These are phyloP conservation scores for Antrodiella citrinella DNA, from an alignment of 768 basidiomycete species.

Conservation along the genomic window DNA sequence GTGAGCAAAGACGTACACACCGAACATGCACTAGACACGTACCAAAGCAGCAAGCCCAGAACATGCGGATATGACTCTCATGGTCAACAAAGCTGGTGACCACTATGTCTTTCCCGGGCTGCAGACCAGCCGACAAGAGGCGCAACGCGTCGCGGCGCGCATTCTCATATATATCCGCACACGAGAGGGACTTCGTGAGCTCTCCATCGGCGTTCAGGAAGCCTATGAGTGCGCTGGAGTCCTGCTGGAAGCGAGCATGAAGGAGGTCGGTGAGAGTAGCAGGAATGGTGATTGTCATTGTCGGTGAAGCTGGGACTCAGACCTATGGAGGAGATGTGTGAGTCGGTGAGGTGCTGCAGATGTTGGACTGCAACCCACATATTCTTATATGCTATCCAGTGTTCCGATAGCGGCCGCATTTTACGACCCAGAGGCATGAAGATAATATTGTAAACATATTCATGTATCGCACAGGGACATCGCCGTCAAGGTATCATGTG, in stretches of 20 bases:
- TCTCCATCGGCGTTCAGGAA: constrained; percentile 7
- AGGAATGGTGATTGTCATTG: too few relatives aligned
- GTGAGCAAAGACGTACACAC: not conserved
- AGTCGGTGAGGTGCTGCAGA: too few relatives aligned
- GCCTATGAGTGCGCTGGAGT: not conserved
- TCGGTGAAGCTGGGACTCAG: too few relatives aligned
- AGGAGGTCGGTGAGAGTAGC: constrained; percentile 2
- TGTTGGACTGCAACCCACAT: too few relatives aligned
- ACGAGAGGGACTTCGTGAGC: constrained; percentile 6
- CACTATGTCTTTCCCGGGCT: constrained; percentile 17
- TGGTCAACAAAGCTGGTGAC: constrained; percentile 23
- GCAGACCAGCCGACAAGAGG: constrained; percentile 19
- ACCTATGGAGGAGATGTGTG: too few relatives aligned
- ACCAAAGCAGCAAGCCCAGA: constrained; percentile 27
- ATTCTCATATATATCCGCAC: constrained; percentile 8
- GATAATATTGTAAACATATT: too few relatives aligned
- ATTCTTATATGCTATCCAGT: too few relatives aligned
- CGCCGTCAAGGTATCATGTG: too few relatives aligned
- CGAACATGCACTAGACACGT: not conserved
- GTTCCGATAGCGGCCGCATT: too few relatives aligned
- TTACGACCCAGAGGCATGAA: too few relatives aligned
- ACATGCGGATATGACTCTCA: constrained; percentile 22
- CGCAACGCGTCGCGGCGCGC: constrained; percentile 16
- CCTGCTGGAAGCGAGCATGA: not conserved
- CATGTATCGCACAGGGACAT: too few relatives aligned